These are phyloP conservation scores for Apostasia shenzhenica DNA, from an alignment of 106 monocot genomes.

Conservation along the genomic window DNA sequence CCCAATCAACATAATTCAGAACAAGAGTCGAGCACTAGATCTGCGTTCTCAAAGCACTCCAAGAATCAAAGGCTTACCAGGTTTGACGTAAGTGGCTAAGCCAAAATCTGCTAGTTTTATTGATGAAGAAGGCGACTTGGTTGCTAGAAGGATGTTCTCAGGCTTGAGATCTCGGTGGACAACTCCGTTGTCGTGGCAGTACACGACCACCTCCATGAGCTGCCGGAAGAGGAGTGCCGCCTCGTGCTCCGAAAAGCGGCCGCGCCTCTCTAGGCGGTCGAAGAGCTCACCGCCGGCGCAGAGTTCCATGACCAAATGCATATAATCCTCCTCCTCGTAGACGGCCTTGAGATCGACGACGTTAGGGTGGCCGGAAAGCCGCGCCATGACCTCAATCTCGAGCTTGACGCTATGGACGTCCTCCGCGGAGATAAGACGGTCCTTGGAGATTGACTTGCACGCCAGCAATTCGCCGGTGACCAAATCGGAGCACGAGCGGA, in stretches of 20 bases:
- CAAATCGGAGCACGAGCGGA: conserved; percentile 56
- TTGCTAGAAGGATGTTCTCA: conserved; percentile 82
- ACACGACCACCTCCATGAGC: conserved; percentile 77
- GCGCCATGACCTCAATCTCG: conserved; percentile 90
- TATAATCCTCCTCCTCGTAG: conserved; percentile 66
- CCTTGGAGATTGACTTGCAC: conserved; percentile 92
- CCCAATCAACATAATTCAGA: neutral
- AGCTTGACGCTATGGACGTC: conserved; percentile 69
- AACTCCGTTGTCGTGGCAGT: conserved; percentile 77
- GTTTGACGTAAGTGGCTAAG: conserved; percentile 73
- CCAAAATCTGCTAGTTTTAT: conserved; percentile 96
- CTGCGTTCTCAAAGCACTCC: neutral
- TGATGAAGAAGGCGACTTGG: conserved; percentile 48
- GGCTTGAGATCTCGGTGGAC: conserved; percentile 93
- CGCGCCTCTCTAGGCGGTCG: conserved; percentile 56
- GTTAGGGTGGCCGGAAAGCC: conserved; percentile 80
- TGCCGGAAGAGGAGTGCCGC: conserved; percentile 50
- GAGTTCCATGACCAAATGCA: conserved; percentile 90
- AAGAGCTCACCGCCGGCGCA: conserved; percentile 95
- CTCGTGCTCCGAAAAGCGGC: conserved; percentile 58
- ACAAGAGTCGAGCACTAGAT: neutral
- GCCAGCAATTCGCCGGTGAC: conserved; percentile 53
- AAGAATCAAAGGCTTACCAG: conserved; percentile 33
- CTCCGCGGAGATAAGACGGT: conserved; percentile 56
- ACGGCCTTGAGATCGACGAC: conserved; percentile 82